Evolutionary conservation across 495 filamentous ascomycete species (phyloP).

Genomic region (Cercophora sp.): DNA sequence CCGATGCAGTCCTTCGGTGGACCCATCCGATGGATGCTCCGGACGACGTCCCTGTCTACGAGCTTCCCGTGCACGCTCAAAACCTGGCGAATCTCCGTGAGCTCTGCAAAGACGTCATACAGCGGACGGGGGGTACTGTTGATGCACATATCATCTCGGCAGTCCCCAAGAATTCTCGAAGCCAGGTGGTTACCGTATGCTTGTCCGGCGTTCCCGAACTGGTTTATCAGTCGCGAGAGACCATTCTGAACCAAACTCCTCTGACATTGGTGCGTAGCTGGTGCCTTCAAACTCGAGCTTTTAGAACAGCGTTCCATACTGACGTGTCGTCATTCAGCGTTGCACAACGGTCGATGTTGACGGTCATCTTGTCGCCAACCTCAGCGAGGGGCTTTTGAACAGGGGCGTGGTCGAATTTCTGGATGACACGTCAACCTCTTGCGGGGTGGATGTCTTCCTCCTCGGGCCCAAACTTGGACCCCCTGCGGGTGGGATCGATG

Average conservation of each 20-base stretch:
- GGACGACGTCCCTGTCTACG: constrained; percentile 75
- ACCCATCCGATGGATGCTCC: constrained; percentile 82
- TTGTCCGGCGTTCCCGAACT: constrained; percentile 78
- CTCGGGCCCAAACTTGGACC: constrained; percentile 72
- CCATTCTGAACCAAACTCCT: constrained; percentile 79
- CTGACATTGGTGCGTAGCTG: constrained; percentile 69
- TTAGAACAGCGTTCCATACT: constrained; percentile 6
- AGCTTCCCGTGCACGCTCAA: constrained; percentile 80
- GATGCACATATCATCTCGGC: constrained; percentile 79
- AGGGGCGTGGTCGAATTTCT: constrained; percentile 72
- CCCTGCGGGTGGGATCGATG: constrained; percentile 59
- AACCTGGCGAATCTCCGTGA: constrained; percentile 74
- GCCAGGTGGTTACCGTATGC: constrained; percentile 85
- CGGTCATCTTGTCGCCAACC: constrained; percentile 77
- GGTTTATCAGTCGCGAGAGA: constrained; percentile 79
- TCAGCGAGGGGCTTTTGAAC: constrained; percentile 60
- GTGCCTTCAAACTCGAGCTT: not conserved
- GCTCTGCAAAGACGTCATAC: constrained; percentile 72
- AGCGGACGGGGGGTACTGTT: constrained; percentile 57
- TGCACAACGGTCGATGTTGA: constrained; percentile 92
- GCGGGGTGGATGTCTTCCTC: constrained; percentile 93
- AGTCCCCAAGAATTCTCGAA: constrained; percentile 69
- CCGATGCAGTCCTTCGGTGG: constrained; percentile 80
- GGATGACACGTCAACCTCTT: constrained; percentile 75
- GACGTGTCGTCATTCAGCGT: constrained; percentile 56